phyloP scores from a whole-genome alignment of 2,329 filamentous ascomycete genomes.

The Pyrenochaeta sp. region DNA sequence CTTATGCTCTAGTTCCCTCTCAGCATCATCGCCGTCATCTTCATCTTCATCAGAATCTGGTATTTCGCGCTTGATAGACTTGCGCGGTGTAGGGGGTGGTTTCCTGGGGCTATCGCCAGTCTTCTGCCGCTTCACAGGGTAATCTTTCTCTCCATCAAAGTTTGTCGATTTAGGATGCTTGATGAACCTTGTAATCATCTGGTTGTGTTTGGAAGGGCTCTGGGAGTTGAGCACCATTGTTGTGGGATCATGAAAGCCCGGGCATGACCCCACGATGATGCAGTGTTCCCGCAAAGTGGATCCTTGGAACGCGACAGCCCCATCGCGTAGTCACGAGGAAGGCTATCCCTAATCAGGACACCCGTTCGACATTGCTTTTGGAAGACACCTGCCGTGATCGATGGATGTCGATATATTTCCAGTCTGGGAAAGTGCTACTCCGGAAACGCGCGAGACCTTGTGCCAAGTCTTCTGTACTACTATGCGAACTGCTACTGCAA shows the following conservation, averaged over 20 bases:
- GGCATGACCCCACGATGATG: constrained; percentile 12
- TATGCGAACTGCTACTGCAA: too few species aligned
- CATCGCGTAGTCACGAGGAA: constrained; percentile 26
- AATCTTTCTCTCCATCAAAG: constrained; percentile 50
- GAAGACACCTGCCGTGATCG: not conserved
- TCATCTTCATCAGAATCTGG: constrained; percentile 53
- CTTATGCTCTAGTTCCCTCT: constrained; percentile 48
- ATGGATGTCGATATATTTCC: not conserved
- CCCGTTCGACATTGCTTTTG: not conserved
- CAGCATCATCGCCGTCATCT: constrained; percentile 48
- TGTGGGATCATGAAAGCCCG: constrained; percentile 9
- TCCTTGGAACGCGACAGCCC: constrained; percentile 12
- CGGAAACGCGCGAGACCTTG: too few species aligned
- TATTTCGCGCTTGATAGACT: constrained; percentile 40
- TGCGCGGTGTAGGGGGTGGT: constrained; percentile 31
- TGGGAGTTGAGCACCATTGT: constrained; percentile 50
- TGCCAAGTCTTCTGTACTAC: too few species aligned
- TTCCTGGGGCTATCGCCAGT: constrained; percentile 34
- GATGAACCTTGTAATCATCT: constrained; percentile 56
- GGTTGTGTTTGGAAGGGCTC: constrained; percentile 57
- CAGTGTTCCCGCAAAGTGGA: not conserved
- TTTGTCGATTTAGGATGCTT: constrained; percentile 57
- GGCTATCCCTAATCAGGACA: constrained; percentile 3
- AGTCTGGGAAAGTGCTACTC: not conserved
- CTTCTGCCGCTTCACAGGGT: constrained; percentile 55